Evolutionary conservation across 768 basidiomycete species (phyloP), one percentile per base, ranked within the genome.

Genomic region (Phlebiopsis flavidoalba): DNA sequence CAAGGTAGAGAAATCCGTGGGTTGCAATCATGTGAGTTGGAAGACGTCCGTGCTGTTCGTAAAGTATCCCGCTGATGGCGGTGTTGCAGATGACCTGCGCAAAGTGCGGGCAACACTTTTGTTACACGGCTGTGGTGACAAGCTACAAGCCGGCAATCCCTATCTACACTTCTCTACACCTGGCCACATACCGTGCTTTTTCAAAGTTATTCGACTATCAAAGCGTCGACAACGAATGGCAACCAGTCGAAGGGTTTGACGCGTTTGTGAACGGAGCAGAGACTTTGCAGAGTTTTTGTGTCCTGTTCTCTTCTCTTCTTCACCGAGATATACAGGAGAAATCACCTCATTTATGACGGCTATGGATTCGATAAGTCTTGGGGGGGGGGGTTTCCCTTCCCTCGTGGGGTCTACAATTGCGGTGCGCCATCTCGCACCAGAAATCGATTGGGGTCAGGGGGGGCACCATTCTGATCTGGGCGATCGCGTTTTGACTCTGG

Each of bases 21-120:
- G 93, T 1, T 95, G 94, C 74, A 95, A 95, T 72, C 94, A 96
- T 74, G 93, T 93, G 64, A 62, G 73, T 67, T 4, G 21, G 21
- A 15, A 49, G 17, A 31, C 26, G 35, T 11, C 43, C 19, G 43
- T 33, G 49, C 40, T 50, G 43, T 55, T 14, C 31, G 26, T 50
- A 64, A 64, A 12, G 40, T 58, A 8, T 57, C 63, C 22, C 40
- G 54, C 54, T 56, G 24, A 49, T 17, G 14, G 22, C 19, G 2
- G 43, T 15, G 19, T n/a, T 17, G 3, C 61, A 91, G 89, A 91
- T 91, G 89, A 88, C 83, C 7, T 93, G 88, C 66, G 73, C 76
- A n/a, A 87, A 84, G 64, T 94, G 92, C 72, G 67, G 73, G 33
- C 78, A 83, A 53, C 92, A 94, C 68, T 94, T 92, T 67, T 94